Percentiles rank a stretch among this genome's conserved stretches.
These are phyloP conservation scores for Dicorynia guianensis DNA, from an alignment of 306 rosid species.

Conservation along the genomic window DNA sequence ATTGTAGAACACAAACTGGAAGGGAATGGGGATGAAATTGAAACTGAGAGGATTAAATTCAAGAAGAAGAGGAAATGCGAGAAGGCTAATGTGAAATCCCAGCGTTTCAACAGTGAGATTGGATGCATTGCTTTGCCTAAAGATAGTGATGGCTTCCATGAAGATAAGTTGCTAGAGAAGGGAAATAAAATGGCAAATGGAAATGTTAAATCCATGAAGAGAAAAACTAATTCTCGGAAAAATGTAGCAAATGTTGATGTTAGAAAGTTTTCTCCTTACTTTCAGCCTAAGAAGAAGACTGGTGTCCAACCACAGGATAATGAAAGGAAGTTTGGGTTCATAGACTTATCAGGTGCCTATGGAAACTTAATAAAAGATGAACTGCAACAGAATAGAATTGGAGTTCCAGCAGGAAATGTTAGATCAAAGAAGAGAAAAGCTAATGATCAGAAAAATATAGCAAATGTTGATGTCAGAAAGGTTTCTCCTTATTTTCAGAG, in stretches of 20 bases:
- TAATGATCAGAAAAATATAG: not conserved
- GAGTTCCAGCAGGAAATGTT: not conserved
- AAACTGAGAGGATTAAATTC: no score
- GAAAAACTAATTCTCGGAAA: not conserved
- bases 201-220: conserved; percentile 5
- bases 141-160: no score
- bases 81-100: no score
- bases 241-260: not conserved
- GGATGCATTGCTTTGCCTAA: no score
- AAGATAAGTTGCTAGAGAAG: not conserved
- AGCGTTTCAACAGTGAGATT: no score
- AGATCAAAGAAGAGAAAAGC: not conserved
- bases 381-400: conserved; percentile 8
- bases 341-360: not conserved
- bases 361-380: not conserved
- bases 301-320: not conserved
- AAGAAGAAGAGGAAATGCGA: no score
- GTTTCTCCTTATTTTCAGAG: conserved; percentile 29
- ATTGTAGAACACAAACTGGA: no score
- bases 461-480: conserved; percentile 8
- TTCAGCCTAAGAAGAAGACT: not conserved
- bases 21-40: no score
- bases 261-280: conserved; percentile 16
- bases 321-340: not conserved
- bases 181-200: not conserved